These are phyloP conservation scores for Hypoxylon lenormandii DNA, from an alignment of 495 filamentous ascomycete species.

Conservation along the genomic window DNA sequence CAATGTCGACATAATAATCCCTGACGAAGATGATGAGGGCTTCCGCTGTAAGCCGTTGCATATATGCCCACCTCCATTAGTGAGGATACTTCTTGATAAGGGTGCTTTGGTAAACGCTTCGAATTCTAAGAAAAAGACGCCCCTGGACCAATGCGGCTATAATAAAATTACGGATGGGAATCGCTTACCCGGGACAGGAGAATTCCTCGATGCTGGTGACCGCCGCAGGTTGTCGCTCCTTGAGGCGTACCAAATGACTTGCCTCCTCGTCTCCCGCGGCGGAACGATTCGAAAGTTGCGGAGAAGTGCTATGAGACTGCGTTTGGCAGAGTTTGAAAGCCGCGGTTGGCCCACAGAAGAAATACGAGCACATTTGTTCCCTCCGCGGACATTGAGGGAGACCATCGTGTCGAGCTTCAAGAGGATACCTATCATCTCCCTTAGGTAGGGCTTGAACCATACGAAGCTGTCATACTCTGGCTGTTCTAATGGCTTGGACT, in stretches of 20 bases:
- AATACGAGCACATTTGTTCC: not conserved
- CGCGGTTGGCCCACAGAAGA: not conserved
- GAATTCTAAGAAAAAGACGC: conserved; percentile 5
- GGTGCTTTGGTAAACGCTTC: conserved; percentile 9
- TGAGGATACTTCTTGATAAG: conserved; percentile 9
- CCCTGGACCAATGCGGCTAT: conserved; percentile 5
- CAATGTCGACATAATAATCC: not conserved
- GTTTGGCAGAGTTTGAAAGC: not conserved
- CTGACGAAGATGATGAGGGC: not conserved
- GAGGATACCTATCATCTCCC: too few relatives aligned
- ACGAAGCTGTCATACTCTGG: too few relatives aligned
- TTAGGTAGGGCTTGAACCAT: too few relatives aligned
- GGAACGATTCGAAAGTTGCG: not conserved
- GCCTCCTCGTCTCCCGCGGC: not conserved
- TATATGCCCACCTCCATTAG: not conserved
- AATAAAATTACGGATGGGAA: not conserved
- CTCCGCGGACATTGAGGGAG: not conserved
- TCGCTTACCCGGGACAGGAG: not conserved
- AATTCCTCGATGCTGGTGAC: not conserved
- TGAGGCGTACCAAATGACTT: not conserved
- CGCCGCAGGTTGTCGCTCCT: not conserved
- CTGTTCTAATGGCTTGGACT: too few relatives aligned
- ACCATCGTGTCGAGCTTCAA: too few relatives aligned
- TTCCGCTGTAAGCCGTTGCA: conserved; percentile 9
- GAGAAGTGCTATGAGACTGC: not conserved